A percentile compares a stretch with the other conserved stretches of the same genome.
Evolutionary conservation across 2,329 filamentous ascomycete genomes (phyloP).

Genomic region (Fusarium scirpi): DNA sequence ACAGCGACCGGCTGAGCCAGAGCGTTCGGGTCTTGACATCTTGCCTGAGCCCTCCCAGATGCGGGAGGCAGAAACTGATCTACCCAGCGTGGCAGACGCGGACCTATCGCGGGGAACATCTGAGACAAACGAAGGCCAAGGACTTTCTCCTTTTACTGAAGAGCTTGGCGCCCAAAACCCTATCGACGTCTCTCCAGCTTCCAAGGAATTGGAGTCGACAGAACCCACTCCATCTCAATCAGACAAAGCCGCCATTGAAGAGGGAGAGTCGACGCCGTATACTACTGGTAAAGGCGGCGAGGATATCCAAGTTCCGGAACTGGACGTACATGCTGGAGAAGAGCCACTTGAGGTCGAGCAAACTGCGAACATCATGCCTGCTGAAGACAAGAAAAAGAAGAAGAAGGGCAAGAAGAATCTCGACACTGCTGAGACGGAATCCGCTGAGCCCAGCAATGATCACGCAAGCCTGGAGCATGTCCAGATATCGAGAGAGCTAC

Average conservation of each 20-base stretch:
- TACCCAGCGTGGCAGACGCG: not conserved
- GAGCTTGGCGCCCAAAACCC: not conserved
- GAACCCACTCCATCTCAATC: not conserved
- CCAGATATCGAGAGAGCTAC: not conserved
- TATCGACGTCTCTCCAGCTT: not conserved
- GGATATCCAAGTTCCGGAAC: not conserved
- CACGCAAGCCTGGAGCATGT: not conserved
- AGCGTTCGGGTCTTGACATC: not conserved
- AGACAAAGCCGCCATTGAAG: not conserved
- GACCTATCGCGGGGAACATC: not conserved
- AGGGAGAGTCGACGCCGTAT: not conserved
- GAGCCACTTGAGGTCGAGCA: not conserved
- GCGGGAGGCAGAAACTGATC: not conserved
- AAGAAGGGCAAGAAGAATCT: slow-evolving; percentile 13
- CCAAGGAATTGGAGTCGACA: not conserved
- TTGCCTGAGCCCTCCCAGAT: not conserved
- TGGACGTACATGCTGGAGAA: not conserved
- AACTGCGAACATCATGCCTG: not conserved
- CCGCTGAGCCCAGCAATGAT: not conserved
- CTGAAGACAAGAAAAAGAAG: slow-evolving; percentile 37
- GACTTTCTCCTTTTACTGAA: not conserved
- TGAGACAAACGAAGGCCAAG: not conserved
- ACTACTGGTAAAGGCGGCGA: not conserved
- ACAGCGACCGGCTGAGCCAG: not conserved
- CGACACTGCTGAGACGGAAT: not conserved